These are phyloP conservation scores for Chaetothyriales sp. DNA, from an alignment of 2,329 filamentous ascomycete species.

Conservation along the genomic window DNA sequence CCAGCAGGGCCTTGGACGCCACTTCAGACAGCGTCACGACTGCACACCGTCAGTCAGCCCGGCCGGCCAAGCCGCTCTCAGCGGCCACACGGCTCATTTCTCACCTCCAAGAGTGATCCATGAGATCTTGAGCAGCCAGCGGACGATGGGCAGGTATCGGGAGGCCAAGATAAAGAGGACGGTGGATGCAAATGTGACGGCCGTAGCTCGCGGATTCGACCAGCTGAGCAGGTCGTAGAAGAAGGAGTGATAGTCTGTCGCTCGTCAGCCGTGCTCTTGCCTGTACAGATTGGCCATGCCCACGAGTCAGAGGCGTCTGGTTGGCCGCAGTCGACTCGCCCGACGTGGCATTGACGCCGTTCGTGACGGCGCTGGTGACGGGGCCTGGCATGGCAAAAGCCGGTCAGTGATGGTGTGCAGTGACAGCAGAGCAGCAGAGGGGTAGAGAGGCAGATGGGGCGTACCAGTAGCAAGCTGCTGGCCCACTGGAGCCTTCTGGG, in stretches of 20 bases:
- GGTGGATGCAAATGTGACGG: conserved; percentile 43
- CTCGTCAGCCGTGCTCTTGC: conserved; percentile 3
- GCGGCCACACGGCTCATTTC: conserved; percentile 18
- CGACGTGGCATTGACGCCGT: conserved; percentile 42
- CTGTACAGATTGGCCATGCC: conserved; percentile 16
- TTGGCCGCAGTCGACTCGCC: conserved; percentile 44
- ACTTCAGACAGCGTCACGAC: conserved; percentile 44
- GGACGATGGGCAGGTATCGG: conserved; percentile 49
- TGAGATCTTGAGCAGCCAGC: conserved; percentile 47
- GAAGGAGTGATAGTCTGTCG: conserved; percentile 50
- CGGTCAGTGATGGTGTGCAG: conserved; percentile 1
- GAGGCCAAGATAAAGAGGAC: conserved; percentile 48
- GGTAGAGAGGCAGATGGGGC: not conserved
- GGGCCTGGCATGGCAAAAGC: conserved; percentile 31
- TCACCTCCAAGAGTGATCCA: conserved; percentile 47
- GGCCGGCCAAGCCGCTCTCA: conserved; percentile 2
- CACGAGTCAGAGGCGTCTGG: conserved; percentile 50
- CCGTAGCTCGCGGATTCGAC: conserved; percentile 53
- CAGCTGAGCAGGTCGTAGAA: conserved; percentile 54
- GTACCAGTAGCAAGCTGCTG: conserved; percentile 27
- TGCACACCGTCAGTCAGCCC: conserved; percentile 5
- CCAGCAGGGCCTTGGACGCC: conserved; percentile 41
- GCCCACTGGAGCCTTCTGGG: conserved; percentile 37
- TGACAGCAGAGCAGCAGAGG: not conserved
- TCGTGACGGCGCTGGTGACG: conserved; percentile 43